Evolutionary conservation across 768 basidiomycete genomes (phyloP), one percentile per base, ranked within the genome.

Genomic region (Boletus sp.): DNA sequence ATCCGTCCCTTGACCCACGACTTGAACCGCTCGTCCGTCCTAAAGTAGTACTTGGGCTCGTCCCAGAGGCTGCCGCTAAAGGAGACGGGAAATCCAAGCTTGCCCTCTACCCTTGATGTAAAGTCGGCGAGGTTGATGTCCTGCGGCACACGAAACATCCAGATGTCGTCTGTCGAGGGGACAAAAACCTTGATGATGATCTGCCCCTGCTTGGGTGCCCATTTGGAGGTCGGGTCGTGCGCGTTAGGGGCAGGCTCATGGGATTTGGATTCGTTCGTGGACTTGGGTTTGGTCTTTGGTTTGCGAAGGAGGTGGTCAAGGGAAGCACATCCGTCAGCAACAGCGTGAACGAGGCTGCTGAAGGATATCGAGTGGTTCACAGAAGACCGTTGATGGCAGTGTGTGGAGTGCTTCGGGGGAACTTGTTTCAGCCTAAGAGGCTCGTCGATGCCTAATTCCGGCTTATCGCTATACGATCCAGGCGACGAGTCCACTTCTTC

Each of bases 121-220:
- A 77, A 74, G 39, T 56, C 59, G n/a, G 51, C 58, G 40, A 77
- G 71, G 41, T 50, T 54, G 52, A 71, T 61, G 52, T 67, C 59
- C 47, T 67, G 67, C 18, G 75, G 67, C 20, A 76, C 73, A 41
- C 68, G 68, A 46, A 77, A 56, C 60, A 64, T 72, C 76, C 76
- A 77, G 52, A 75, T 67, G 56, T 77, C 76, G 56, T 76, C 71
- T 36, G 70, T 76, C 37, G 67, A 65, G 36, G 75, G 75, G 9
- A 76, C 74, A 44, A 72, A 71, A 12, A 77, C 73, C 60, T 77
- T 77, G 66, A 77, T 62, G 53, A 75, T 39, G 49, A 77, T 77
- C 59, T 61, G 64, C 5, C 72, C 75, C 29, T 71, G 59, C 32
- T 63, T 62, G 32, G 76, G 67, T 20, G 66, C 66, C 76, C 76